A percentile compares a stretch with the other conserved stretches of the same genome.
Conservation (phyloP, 352 stramenopile species). For the Globisporangium orthogonon region DNA sequence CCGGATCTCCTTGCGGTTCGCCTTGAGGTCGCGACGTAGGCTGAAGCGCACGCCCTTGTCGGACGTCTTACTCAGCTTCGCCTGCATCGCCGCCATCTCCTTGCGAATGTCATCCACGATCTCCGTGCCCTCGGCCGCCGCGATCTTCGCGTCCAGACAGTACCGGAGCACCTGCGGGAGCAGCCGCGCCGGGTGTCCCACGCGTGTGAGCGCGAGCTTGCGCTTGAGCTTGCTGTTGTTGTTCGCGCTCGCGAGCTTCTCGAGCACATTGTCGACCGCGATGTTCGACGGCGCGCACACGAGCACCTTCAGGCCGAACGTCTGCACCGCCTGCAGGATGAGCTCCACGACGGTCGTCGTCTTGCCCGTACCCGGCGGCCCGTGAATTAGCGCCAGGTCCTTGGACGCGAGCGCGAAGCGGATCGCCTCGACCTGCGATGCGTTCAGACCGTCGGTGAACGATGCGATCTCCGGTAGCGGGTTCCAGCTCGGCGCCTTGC, state of each 20-base stretch:
- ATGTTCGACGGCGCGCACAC: constrained; percentile 98
- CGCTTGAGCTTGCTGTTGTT: background rate
- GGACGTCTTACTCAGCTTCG: constrained; percentile 44
- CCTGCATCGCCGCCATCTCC: constrained; percentile 78
- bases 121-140: constrained; percentile 89
- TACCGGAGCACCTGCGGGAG: constrained; percentile 88
- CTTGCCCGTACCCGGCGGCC: constrained; percentile 92
- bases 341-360: constrained; percentile 97
- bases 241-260: constrained; percentile 76
- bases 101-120: constrained; percentile 94
- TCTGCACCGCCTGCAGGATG: constrained; percentile 89
- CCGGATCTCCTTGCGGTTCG: constrained; percentile 93
- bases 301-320: constrained; percentile 87
- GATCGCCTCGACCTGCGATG: constrained; percentile 72
- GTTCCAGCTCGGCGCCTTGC: constrained; percentile 38
- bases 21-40: constrained; percentile 80
- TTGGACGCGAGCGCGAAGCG: constrained; percentile 77
- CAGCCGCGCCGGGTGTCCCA: constrained; percentile 95
- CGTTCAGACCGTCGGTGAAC: constrained; percentile 57
- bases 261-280: constrained; percentile 97
- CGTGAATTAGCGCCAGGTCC: constrained; percentile 90
- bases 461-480: constrained; percentile 36
- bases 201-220: constrained; percentile 44
- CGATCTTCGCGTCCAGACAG: constrained; percentile 93
- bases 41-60: constrained; percentile 42